Conservation (phyloP, 371 early-diverging fungal genomes). For the Apophysomyces elegans region DNA sequence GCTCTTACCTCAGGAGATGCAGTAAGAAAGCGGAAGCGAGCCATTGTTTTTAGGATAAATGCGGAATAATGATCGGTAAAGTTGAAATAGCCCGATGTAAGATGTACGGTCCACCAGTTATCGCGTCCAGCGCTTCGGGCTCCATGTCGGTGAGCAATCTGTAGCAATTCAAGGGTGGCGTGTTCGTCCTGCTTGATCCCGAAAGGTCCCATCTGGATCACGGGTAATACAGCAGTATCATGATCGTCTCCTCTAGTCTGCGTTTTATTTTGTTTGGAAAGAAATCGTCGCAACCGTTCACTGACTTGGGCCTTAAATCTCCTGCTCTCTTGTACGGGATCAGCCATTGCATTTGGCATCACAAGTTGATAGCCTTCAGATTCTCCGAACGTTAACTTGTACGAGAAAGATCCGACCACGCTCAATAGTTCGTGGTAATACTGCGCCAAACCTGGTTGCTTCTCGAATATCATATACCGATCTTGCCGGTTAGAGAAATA, state of each 20-base stretch:
- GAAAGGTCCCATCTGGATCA: conserved; percentile 88
- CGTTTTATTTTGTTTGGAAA: conserved; percentile 20
- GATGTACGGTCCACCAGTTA: conserved; percentile 54
- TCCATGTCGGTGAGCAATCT: conserved; percentile 36
- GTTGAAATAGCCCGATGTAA: conserved; percentile 96
- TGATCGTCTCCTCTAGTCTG: conserved; percentile 18
- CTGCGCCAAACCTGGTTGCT: conserved; percentile 54
- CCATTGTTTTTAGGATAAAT: conserved; percentile 60
- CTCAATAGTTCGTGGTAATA: conserved; percentile 77
- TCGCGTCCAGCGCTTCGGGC: conserved; percentile 28
- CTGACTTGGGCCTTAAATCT: conserved; percentile 62
- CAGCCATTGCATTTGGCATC: conserved; percentile 45
- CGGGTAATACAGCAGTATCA: conserved; percentile 83
- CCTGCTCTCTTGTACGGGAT: conserved; percentile 68
- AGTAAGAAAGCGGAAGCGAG: conserved; percentile 71
- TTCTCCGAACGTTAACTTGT: conserved; percentile 40
- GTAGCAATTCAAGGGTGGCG: conserved; percentile 63
- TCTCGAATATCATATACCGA: conserved; percentile 80
- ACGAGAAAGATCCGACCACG: conserved; percentile 71
- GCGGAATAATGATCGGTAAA: conserved; percentile 72
- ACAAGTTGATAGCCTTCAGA: conserved; percentile 25
- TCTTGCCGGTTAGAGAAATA: conserved; percentile 97
- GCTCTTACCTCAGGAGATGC: conserved; percentile 83
- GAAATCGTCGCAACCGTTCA: conserved; percentile 54
- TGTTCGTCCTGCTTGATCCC: conserved; percentile 81